phyloP scores from a whole-genome alignment of 345 rosid genomes.

The Aquilaria sinensis region DNA sequence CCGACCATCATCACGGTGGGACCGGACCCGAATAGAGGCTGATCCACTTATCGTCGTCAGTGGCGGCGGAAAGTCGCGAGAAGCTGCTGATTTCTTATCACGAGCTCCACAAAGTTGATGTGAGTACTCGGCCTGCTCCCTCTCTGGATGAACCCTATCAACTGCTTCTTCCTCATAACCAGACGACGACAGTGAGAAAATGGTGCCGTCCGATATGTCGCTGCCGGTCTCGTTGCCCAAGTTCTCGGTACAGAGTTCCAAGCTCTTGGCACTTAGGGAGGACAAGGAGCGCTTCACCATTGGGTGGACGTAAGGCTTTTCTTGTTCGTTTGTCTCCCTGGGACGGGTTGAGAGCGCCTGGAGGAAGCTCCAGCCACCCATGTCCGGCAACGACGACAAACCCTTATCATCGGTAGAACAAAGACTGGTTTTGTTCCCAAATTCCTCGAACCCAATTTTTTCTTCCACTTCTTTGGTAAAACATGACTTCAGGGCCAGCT shows the following conservation, averaged over 20 bases:
- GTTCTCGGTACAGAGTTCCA: conserved; percentile 79
- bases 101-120: conserved; percentile 15
- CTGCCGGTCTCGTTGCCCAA: conserved; percentile 79
- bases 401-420: not conserved
- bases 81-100: conserved; percentile 17
- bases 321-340: conserved; percentile 16
- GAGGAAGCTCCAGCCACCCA: conserved; percentile 49
- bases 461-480: conserved; percentile 15
- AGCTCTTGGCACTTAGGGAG: conserved; percentile 57
- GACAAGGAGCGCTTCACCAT: conserved; percentile 36
- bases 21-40: conserved; percentile 39
- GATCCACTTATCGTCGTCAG: conserved; percentile 60
- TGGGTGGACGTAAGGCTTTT: conserved; percentile 35
- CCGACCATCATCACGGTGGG: conserved; percentile 72
- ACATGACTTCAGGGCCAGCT: conserved; percentile 32
- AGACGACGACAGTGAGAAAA: conserved; percentile 25
- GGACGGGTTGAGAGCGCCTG: conserved; percentile 28
- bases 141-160: conserved; percentile 15
- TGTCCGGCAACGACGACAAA: conserved; percentile 18
- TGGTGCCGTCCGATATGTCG: conserved; percentile 27
- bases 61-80: conserved; percentile 68
- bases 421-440: not conserved
- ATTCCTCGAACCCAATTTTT: conserved; percentile 15
- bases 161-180: not conserved
- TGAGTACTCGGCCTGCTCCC: conserved; percentile 17